Evolutionary conservation across 2,329 filamentous ascomycete species (phyloP).

Genomic region (Metarhizium brunneum): DNA sequence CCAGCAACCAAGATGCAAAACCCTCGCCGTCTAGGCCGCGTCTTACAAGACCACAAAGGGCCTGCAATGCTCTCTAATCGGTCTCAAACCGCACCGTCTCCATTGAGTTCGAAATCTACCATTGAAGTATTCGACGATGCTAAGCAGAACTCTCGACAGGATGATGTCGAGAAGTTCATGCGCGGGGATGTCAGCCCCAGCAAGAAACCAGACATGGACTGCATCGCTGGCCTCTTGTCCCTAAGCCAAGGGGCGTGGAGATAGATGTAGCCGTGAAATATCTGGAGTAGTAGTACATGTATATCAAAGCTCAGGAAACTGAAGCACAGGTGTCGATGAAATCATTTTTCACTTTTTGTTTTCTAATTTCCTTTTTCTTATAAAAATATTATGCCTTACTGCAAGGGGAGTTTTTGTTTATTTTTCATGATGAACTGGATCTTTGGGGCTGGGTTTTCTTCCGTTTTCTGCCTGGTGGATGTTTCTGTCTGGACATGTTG

Average conservation of each 20-base stretch:
- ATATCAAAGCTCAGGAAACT: neutral
- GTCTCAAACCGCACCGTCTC: slow-evolving; percentile 31
- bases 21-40: slow-evolving; percentile 30
- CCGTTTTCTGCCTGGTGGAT: neutral
- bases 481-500: neutral
- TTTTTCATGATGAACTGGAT: neutral
- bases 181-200: slow-evolving; percentile 53
- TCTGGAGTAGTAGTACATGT: neutral
- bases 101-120: slow-evolving; percentile 22
- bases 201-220: slow-evolving; percentile 76
- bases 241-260: slow-evolving; percentile 90
- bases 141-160: slow-evolving; percentile 20
- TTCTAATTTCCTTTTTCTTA: no score
- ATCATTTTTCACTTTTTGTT: neutral
- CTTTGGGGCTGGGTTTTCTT: neutral
- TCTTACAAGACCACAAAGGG: slow-evolving; percentile 30
- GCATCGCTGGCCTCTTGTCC: slow-evolving; percentile 78
- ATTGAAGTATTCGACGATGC: slow-evolving; percentile 45
- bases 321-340: neutral
- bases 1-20: slow-evolving; percentile 19
- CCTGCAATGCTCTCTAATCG: slow-evolving; percentile 24
- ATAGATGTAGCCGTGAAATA: slow-evolving; percentile 24
- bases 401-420: neutral
- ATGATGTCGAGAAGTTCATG: slow-evolving; percentile 71
- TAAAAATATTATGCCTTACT: neutral